Conservation (phyloP, 805 yeast genomes). For the Yamadazyma olivae region DNA sequence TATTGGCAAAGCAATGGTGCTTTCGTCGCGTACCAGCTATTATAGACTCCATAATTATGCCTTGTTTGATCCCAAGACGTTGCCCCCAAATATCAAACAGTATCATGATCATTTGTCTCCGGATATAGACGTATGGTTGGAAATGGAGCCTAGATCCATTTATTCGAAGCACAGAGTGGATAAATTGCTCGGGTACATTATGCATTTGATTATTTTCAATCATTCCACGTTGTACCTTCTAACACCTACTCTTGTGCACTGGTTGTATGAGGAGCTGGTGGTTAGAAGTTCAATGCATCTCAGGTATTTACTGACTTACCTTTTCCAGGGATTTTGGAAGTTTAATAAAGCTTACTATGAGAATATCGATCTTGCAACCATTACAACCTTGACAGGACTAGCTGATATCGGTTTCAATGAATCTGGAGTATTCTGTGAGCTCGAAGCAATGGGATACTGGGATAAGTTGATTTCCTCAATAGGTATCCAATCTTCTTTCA, state of each 20-base stretch:
- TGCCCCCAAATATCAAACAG: constrained; percentile 21
- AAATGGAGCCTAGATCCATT: constrained; percentile 26
- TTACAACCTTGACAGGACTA: constrained; percentile 14
- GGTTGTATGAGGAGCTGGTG: constrained; percentile 30
- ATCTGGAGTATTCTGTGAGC: constrained; percentile 21
- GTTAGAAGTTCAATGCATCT: not conserved
- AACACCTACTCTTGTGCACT: constrained; percentile 34
- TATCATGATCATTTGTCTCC: constrained; percentile 23
- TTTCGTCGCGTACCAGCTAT: constrained; percentile 33
- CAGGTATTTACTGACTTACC: constrained; percentile 10
- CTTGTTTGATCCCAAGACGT: constrained; percentile 23
- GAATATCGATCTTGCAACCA: constrained; percentile 10
- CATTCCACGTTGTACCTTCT: constrained; percentile 25
- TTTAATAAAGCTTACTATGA: constrained; percentile 12
- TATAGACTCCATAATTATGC: constrained; percentile 26
- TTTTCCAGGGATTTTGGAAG: constrained; percentile 26
- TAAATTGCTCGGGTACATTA: constrained; percentile 31
- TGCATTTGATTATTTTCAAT: constrained; percentile 32
- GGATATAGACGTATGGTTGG: constrained; percentile 37
- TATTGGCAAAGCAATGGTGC: constrained; percentile 32
- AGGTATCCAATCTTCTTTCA: constrained; percentile 7
- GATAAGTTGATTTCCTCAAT: constrained; percentile 14
- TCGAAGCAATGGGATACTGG: constrained; percentile 30
- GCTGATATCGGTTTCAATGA: constrained; percentile 4
- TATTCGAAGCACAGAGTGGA: constrained; percentile 19